These are phyloP conservation scores for Bromus sterilis DNA, from an alignment of 176 grass and related monocot species.

Conservation along the genomic window DNA sequence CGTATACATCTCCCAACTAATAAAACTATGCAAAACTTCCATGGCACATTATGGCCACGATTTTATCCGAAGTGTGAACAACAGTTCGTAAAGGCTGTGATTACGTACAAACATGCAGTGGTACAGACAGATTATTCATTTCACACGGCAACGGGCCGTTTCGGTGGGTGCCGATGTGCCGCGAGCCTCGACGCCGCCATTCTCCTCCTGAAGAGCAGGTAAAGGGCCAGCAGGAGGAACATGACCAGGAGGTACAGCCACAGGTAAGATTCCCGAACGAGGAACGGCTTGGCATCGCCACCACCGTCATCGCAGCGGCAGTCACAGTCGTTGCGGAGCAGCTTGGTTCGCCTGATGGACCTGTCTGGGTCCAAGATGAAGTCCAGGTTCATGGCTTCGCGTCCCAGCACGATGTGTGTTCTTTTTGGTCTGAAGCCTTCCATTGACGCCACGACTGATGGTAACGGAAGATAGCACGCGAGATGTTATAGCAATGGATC, in stretches of 20 bases:
- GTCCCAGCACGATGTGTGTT: slow-evolving; percentile 46
- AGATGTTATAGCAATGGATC: neutral
- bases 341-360: neutral
- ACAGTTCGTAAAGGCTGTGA: neutral
- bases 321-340: neutral
- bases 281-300: neutral
- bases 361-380: slow-evolving; percentile 62
- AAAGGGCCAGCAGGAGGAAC: slow-evolving; percentile 36
- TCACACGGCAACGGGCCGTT: slow-evolving; percentile 41
- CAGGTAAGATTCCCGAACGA: slow-evolving; percentile 33
- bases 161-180: slow-evolving; percentile 19
- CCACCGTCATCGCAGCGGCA: slow-evolving; percentile 28
- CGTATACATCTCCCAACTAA: neutral
- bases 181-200: slow-evolving; percentile 22
- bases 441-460: slow-evolving; percentile 60
- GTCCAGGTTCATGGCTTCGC: slow-evolving; percentile 51
- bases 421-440: slow-evolving; percentile 55
- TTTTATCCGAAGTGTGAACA: neutral
- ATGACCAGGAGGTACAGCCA: slow-evolving; percentile 42
- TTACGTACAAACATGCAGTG: neutral
- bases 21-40: neutral
- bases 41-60: neutral
- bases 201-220: slow-evolving; percentile 60
- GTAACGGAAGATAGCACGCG: neutral
- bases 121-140: neutral